Conservation (phyloP, 2,329 filamentous ascomycete species). For the Beauveria caledonica region DNA sequence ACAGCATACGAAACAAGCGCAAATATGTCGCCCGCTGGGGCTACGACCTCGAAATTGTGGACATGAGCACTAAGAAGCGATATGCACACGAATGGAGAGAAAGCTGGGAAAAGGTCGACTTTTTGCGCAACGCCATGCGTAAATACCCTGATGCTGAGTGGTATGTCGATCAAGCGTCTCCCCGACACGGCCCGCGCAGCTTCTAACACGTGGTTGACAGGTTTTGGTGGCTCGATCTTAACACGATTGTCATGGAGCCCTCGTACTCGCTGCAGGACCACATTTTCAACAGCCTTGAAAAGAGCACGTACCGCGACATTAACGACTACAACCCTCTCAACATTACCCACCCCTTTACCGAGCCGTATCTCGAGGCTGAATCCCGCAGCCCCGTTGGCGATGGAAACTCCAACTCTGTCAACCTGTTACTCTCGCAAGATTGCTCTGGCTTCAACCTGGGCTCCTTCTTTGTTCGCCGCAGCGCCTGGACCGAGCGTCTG, state of each 20-base stretch:
- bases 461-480: conserved; percentile 84
- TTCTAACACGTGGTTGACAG: conserved; percentile 36
- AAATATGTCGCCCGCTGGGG: conserved; percentile 83
- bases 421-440: conserved; percentile 85
- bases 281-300: conserved; percentile 72
- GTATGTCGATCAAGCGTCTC: conserved; percentile 43
- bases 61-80: conserved; percentile 97
- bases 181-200: neutral
- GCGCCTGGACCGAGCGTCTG: conserved; percentile 81
- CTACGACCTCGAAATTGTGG: conserved; percentile 90
- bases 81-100: conserved; percentile 99
- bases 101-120: conserved; percentile 98
- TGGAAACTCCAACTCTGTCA: conserved; percentile 67
- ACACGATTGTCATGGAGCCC: conserved; percentile 97
- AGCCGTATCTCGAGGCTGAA: conserved; percentile 66
- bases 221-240: conserved; percentile 99
- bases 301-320: conserved; percentile 85
- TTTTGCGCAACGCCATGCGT: conserved; percentile 75
- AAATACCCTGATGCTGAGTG: conserved; percentile 97
- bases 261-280: conserved; percentile 82
- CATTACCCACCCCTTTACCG: conserved; percentile 73
- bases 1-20: conserved; percentile 92
- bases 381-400: conserved; percentile 70
- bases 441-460: conserved; percentile 94
- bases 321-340: conserved; percentile 94